Conservation (phyloP, 768 basidiomycete species). For the Podaxis sp. region DNA sequence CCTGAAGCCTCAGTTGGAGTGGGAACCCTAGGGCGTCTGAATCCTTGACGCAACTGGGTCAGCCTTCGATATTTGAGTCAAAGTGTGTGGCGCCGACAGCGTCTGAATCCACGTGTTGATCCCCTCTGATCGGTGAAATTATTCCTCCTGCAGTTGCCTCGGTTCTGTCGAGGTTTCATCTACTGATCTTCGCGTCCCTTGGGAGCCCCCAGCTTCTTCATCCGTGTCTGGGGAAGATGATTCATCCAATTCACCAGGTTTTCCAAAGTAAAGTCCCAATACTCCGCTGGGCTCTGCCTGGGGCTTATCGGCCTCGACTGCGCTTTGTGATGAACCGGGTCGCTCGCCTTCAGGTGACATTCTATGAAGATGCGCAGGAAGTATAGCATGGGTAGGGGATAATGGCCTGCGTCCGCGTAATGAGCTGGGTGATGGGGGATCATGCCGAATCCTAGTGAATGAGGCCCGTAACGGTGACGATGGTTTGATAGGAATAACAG, state of each 20-base stretch:
- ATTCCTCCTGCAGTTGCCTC: not conserved
- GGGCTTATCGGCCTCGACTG: too few species aligned
- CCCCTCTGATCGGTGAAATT: not conserved
- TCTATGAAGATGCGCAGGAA: too few species aligned
- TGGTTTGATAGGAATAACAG: not conserved
- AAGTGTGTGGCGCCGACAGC: not conserved
- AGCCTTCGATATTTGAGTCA: not conserved
- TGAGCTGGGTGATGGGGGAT: not conserved
- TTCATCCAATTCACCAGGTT: not conserved
- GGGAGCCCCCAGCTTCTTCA: not conserved
- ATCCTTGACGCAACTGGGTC: not conserved
- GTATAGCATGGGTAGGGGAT: not conserved
- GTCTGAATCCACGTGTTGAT: not conserved
- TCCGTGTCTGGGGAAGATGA: not conserved
- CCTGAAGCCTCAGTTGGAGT: too few species aligned
- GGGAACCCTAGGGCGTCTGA: too few species aligned
- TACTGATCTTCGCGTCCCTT: not conserved
- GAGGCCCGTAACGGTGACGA: not conserved
- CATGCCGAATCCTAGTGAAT: not conserved
- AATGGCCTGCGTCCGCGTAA: not conserved
- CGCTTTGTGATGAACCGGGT: not conserved
- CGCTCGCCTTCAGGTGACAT: not conserved
- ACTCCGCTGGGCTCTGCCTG: not conserved
- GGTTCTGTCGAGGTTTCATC: not conserved
- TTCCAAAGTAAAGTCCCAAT: not conserved